A percentile compares a stretch with the other conserved stretches of the same genome.
Conservation (phyloP, 140 eudicot species). For the Cichorium intybus region DNA sequence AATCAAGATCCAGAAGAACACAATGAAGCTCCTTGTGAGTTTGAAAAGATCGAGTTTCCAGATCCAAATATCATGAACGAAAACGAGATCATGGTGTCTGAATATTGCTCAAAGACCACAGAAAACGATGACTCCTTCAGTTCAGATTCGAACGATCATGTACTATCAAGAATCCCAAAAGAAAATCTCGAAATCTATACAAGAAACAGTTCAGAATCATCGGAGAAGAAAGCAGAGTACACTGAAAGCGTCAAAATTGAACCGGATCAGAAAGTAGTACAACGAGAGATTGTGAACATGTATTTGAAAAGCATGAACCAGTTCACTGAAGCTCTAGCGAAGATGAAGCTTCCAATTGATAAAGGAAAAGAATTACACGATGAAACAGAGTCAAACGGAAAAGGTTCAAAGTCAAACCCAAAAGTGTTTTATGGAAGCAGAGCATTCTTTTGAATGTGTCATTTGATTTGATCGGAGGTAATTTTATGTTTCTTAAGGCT, state of each 20-base stretch:
- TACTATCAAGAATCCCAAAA: conserved; percentile 10
- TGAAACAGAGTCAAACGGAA: conserved; percentile 24
- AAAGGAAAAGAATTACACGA: conserved; percentile 11
- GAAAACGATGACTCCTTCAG: conserved; percentile 28
- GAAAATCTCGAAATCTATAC: conserved; percentile 26
- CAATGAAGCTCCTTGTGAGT: conserved; percentile 38
- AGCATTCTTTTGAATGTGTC: conserved; percentile 35
- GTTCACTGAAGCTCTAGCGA: conserved; percentile 52
- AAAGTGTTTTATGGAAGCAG: conserved; percentile 62
- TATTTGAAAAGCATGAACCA: conserved; percentile 66
- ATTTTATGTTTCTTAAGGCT: neutral
- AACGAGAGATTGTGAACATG: conserved; percentile 51
- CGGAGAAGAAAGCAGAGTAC: conserved; percentile 39
- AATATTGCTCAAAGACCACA: conserved; percentile 45
- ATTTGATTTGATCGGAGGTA: conserved; percentile 16
- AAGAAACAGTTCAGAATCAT: conserved; percentile 35
- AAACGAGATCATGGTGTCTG: conserved; percentile 72
- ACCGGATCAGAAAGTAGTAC: conserved; percentile 38
- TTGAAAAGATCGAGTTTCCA: conserved; percentile 77
- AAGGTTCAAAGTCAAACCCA: conserved; percentile 30
- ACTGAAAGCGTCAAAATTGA: conserved; percentile 24
- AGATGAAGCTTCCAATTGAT: conserved; percentile 49
- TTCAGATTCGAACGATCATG: conserved; percentile 27
- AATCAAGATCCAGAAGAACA: conserved; percentile 24
- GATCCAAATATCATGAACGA: conserved; percentile 68